phyloP scores from a whole-genome alignment of 2,329 filamentous ascomycete species.

The Chaetomiaceae sp. region DNA sequence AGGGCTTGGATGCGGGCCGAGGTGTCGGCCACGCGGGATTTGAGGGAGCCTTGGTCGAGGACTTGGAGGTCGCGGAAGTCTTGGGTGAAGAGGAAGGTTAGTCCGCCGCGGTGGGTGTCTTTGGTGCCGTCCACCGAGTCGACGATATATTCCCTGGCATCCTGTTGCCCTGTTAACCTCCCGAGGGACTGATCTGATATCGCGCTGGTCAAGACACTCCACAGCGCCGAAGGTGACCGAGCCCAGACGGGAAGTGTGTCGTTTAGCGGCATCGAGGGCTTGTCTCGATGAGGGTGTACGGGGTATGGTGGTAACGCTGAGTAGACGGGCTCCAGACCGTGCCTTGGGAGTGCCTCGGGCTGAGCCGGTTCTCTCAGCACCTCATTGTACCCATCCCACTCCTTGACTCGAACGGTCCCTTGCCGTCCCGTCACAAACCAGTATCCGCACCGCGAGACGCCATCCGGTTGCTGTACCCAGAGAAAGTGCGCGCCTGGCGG shows the following conservation, averaged over 20 bases:
- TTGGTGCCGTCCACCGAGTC: conserved; percentile 50
- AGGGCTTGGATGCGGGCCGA: conserved; percentile 43
- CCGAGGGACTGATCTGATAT: conserved; percentile 44
- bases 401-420: conserved; percentile 42
- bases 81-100: conserved; percentile 47
- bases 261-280: not conserved
- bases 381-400: conserved; percentile 56
- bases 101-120: conserved; percentile 43
- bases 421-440: conserved; percentile 46
- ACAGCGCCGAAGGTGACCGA: conserved; percentile 37
- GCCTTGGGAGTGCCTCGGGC: conserved; percentile 43
- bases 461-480: conserved; percentile 50
- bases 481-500: conserved; percentile 55
- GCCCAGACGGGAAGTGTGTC: conserved; percentile 6
- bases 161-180: conserved; percentile 42
- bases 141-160: conserved; percentile 45
- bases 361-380: conserved; percentile 45
- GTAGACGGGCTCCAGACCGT: conserved; percentile 38
- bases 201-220: conserved; percentile 48
- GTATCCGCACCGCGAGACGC: conserved; percentile 51
- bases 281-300: conserved; percentile 22
- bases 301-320: conserved; percentile 43
- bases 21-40: conserved; percentile 40
- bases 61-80: conserved; percentile 39
- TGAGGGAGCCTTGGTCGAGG: conserved; percentile 28